Evolutionary conservation across 2,329 filamentous ascomycete species (phyloP), one percentile per base, ranked within the genome.

Genomic region (Aspergillus awamori): DNA sequence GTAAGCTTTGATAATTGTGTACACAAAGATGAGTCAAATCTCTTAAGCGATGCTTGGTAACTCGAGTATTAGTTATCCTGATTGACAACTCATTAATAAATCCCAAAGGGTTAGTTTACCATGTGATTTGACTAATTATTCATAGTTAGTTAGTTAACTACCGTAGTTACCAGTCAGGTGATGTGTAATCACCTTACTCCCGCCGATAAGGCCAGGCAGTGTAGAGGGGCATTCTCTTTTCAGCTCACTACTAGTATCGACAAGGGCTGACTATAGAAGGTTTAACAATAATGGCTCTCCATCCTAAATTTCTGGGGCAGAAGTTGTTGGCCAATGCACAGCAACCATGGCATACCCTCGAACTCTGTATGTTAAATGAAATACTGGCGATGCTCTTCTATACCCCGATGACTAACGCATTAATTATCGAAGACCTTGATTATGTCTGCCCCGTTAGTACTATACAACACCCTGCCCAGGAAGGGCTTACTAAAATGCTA

Each of bases 381-480:
- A 22, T 20, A 10, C 33, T 20, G 8, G 39, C 5, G 11, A 36
- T 36, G 11, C 5, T 36, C 8, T n/a, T 28, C 24, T 22, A 11
- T 43, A 48, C 45, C 26, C 33, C 15, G 8, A 20, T 22, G 26
- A 22, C 10, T 30, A n/a, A 11, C n/a, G 20, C 13, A n/a, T 39
- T 43, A 33, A 8, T 43, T 26, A 26, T 51, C 33, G 17, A 52
- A 87, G 84, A 91, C 77, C 87, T 97, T 68, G 93, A 97, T 82
- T 97, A 96, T 81, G 90, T 92, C 72, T 97, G 93, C 76, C 93
- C 92, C 43, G 79, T 83, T 69, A 60, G 74, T 68, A 15, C 28
- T 11, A 24, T 33, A 55, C 13, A 22, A 8, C 10, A 49, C 26
- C 49, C 47, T 48, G 5, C 15, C 8, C 26, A 8, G 30, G n/a